phyloP scores from a whole-genome alignment of 2,329 filamentous ascomycete species.

The Chalara sp. region DNA sequence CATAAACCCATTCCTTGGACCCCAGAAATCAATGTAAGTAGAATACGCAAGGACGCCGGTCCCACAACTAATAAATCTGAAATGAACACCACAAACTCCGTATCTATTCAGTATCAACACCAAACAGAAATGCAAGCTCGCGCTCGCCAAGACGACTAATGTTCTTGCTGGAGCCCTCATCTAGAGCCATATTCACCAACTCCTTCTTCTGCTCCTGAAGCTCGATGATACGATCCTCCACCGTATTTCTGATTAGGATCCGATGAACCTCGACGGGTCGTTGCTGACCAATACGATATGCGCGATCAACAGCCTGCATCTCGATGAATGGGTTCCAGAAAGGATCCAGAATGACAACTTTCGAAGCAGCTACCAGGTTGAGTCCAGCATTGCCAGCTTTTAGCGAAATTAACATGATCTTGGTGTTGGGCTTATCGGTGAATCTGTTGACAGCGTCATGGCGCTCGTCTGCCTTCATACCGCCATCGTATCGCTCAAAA shows the following conservation, averaged over 20 bases:
- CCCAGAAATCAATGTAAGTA: too few relatives aligned
- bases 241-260: slow-evolving; percentile 67
- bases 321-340: slow-evolving; percentile 95
- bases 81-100: neutral
- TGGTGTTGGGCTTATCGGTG: slow-evolving; percentile 47
- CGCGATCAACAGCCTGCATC: slow-evolving; percentile 85
- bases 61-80: too few relatives aligned
- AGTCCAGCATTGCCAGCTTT: slow-evolving; percentile 81
- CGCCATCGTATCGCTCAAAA: slow-evolving; percentile 66
- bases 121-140: slow-evolving; percentile 24
- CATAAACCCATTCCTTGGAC: too few relatives aligned
- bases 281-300: slow-evolving; percentile 79
- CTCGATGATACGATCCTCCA: slow-evolving; percentile 79
- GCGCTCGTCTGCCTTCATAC: slow-evolving; percentile 60
- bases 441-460: slow-evolving; percentile 64
- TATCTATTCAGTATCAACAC: slow-evolving; percentile 9
- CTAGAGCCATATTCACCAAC: slow-evolving; percentile 71
- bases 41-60: too few relatives aligned
- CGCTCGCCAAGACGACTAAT: slow-evolving; percentile 52
- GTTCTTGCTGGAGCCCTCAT: slow-evolving; percentile 62
- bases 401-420: slow-evolving; percentile 70
- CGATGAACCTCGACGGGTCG: slow-evolving; percentile 72
- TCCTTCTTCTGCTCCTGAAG: slow-evolving; percentile 74
- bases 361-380: slow-evolving; percentile 75
- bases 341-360: slow-evolving; percentile 85